Evolutionary conservation across 306 rosid genomes (phyloP), one percentile per base, ranked within the genome.

Genomic region (Trifolium fragiferum): DNA sequence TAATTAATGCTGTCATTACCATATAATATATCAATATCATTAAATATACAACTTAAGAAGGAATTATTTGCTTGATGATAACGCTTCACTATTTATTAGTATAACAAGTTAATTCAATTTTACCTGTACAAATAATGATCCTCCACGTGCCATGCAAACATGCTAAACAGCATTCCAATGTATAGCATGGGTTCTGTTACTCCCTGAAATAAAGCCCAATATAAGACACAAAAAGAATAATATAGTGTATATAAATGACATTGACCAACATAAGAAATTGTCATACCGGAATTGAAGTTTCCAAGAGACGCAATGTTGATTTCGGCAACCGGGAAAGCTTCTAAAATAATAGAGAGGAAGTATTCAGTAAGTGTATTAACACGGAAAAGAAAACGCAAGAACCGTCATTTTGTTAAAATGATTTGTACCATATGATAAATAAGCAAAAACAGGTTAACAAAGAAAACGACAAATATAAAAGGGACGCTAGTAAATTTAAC

Each of bases 131-230:
- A 74, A 80, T 84, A 95, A 84, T 92, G 98, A 84, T 95, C 99
- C 78, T 95, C 98, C 81, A 92, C 99, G 15, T 95, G 98, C 99
- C 99, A 95, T 25, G 98, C 99, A 86, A 95, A 95, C 89, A 95
- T 80, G 67, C 99, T 95, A 75, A 95, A 95, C 50, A 95, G 84
- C 98, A 95, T 95, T 75, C 98, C 98, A 79, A 95, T 87, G 88
- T 95, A 95, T 19, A 95, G 85, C 99, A 95, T 95, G 46, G 99
- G 98, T 74, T 92, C 99, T 2, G 98, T 92, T 50, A 95, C 97
- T 65, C 99, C 99, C 98, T 95, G 88, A 67, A 79, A 89, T 57
- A 76, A 60, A 70, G 84, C 14, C 58, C 83, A 72, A 77, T 13
- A 67, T 43, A 37, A 63, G 77, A 66, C 51, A 53, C 12, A n/a